These are phyloP conservation scores for Trichoderma oligosporum DNA, from an alignment of 2,329 filamentous ascomycete genomes.

Conservation along the genomic window DNA sequence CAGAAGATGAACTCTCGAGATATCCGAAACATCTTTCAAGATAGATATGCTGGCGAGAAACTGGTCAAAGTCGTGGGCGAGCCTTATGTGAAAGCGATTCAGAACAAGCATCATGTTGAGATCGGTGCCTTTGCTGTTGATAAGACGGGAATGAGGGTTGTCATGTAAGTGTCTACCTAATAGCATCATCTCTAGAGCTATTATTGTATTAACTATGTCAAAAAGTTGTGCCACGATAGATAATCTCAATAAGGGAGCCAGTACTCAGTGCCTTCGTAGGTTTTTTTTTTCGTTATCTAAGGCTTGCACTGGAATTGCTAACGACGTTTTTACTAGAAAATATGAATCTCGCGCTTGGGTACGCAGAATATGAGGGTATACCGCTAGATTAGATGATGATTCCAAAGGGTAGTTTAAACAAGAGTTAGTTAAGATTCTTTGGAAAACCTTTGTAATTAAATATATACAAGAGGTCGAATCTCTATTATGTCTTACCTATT, in stretches of 20 bases:
- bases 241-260: constrained; percentile 88
- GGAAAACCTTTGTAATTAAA: too few relatives aligned
- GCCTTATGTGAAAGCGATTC: constrained; percentile 80
- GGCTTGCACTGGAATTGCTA: background rate
- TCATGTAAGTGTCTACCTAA: background rate
- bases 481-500: too few relatives aligned
- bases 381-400: constrained; percentile 39
- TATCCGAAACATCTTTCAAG: constrained; percentile 91
- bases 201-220: background rate
- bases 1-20: constrained; percentile 86
- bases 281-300: constrained; percentile 28
- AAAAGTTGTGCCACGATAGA: constrained; percentile 76
- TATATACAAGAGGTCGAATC: too few relatives aligned
- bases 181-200: background rate
- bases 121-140: constrained; percentile 66
- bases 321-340: constrained; percentile 54
- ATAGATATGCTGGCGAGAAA: constrained; percentile 92
- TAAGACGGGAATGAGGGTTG: background rate
- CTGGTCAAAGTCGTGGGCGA: constrained; percentile 91
- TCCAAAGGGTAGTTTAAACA: background rate
- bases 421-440: background rate
- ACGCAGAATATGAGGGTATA: constrained; percentile 84
- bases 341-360: constrained; percentile 89
- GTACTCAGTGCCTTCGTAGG: constrained; percentile 87
- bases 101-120: constrained; percentile 81